Evolutionary conservation across 768 basidiomycete species (phyloP), one percentile per base, ranked within the genome.

Genomic region (Lactarius quietus): DNA sequence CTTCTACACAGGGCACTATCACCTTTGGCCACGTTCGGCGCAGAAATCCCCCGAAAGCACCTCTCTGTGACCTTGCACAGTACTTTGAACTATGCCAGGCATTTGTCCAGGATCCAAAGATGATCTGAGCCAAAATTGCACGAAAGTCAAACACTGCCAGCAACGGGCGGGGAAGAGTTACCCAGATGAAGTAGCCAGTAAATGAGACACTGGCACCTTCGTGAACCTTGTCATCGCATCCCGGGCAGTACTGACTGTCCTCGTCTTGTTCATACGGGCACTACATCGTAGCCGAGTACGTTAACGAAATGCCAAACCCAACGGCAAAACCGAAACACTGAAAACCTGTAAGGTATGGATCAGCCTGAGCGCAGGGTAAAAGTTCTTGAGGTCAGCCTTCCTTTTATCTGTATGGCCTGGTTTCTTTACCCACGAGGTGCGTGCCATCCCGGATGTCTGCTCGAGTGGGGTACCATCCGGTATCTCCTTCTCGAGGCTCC

Each of bases 1-100:
- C 76, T 92, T 93, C 92, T 91, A 93, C 90, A 93, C 92, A 0
- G 92, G 92, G 41, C 93, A 76, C 89, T 90, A 91, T 3, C 92
- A 91, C 17, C 89, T 85, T 81, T 9, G 4, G 33, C 33, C n/a
- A n/a, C n/a, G 28, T 9, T 55, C 29, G 33, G 54, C 28, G 6
- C n/a, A 39, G 23, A 8, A 39, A 53, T 29, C 26, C 17, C 57
- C 41, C 43, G 6, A 41, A 18, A 85, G 20, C 62, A 85, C 88
- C 79, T 90, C 82, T 80, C n/a, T 75, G 69, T 86, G 93, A 72
- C 93, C 90, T 58, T 87, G 85, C 23, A 94, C 74, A 91, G 93
- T 93, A 65, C 88, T 91, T 59, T 78, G 82, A 2, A 93, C 80
- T 86, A 93, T 90, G 1, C 82, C 87, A 0, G 87, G 82, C 10